Base-by-base conservation (phyloP, 2,329 filamentous ascomycete species). In the Volutella citrinella region DNA sequence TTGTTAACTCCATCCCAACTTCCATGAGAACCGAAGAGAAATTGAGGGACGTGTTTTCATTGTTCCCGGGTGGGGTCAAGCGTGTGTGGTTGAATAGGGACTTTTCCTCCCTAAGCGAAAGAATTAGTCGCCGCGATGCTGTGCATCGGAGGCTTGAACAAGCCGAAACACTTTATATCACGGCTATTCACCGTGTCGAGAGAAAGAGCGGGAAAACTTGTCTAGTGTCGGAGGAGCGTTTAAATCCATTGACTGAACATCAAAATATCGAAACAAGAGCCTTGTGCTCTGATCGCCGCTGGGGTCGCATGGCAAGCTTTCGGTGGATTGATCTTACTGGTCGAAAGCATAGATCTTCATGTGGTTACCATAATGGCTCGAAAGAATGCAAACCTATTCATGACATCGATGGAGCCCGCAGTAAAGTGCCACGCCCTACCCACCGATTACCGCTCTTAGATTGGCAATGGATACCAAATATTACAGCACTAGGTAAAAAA, bases 11-110 rank as follows among this genome's bases (percentile, higher is more conserved):
- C 10, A 95, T 98, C 32, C 93, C 93, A 2, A 69, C 76, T 24
- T 94, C 94, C 55, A 97, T 91, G 93, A 77, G 95, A 7, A 88
- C 78, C 3, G 77, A 87, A 30, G 82, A 95, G 27, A 87, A 87
- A 1, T 72, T 98, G 5, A 76, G 80, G 38, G 84, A 83, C 1
- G 70, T 98, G 0, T 98, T 94, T 53, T 93, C 98, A 57, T 90
- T 97, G 2, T 97, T 96, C 50, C 93, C 93, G 0, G 93, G 93
- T 14, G 93, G 93, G 19, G 84, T 98, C 54, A 80, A 87, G 39
- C 97, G 97, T 49, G 86, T 98, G 27, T 98, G 91, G 90, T 81
- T 98, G 51, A 98, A 96, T 40, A 79, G 91, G 42, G 87, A 98
- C 56, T 83, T 88, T 47, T 87, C 90, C 26, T 75, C 82, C 8